These are phyloP conservation scores for Fusarium lateritium DNA, from an alignment of 2,329 filamentous ascomycete species.

Conservation along the genomic window DNA sequence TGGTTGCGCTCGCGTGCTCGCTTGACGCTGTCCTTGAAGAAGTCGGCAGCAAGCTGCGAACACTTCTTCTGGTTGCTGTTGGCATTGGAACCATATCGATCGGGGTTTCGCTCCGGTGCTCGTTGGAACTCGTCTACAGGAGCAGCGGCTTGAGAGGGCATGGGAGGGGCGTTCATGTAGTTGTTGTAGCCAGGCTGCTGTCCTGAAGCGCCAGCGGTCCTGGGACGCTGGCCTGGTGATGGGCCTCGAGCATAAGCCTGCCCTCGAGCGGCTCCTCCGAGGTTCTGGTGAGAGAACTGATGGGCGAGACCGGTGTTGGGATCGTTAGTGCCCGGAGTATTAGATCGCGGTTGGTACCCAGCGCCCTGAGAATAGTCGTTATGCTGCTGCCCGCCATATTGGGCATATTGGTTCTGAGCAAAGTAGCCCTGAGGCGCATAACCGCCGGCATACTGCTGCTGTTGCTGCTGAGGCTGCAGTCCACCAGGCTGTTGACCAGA, in stretches of 20 bases:
- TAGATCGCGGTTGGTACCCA: constrained; percentile 67
- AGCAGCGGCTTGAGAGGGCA: constrained; percentile 71
- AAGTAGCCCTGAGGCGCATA: constrained; percentile 70
- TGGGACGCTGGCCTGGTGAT: constrained; percentile 81
- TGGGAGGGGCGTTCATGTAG: constrained; percentile 76
- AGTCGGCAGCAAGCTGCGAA: constrained; percentile 82
- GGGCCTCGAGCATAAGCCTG: constrained; percentile 78
- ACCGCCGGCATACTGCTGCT: constrained; percentile 62
- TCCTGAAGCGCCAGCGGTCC: constrained; percentile 81
- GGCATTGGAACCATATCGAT: constrained; percentile 77
- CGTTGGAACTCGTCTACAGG: constrained; percentile 81
- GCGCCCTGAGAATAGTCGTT: constrained; percentile 67
- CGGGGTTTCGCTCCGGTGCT: constrained; percentile 88
- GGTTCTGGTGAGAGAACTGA: constrained; percentile 97
- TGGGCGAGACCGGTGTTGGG: constrained; percentile 92
- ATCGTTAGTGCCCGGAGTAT: constrained; percentile 78
- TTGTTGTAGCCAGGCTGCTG: constrained; percentile 74
- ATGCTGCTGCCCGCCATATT: constrained; percentile 53
- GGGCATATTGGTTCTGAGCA: constrained; percentile 70
- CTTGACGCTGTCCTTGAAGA: constrained; percentile 99
- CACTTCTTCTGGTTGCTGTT: constrained; percentile 81
- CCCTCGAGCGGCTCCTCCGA: constrained; percentile 79
- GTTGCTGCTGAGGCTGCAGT: constrained; percentile 54
- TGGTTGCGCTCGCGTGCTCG: constrained; percentile 95
- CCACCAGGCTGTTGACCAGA: constrained; percentile 43